Base-by-base conservation (phyloP, 129 eudicot species). In the Flaveria brownii region DNA sequence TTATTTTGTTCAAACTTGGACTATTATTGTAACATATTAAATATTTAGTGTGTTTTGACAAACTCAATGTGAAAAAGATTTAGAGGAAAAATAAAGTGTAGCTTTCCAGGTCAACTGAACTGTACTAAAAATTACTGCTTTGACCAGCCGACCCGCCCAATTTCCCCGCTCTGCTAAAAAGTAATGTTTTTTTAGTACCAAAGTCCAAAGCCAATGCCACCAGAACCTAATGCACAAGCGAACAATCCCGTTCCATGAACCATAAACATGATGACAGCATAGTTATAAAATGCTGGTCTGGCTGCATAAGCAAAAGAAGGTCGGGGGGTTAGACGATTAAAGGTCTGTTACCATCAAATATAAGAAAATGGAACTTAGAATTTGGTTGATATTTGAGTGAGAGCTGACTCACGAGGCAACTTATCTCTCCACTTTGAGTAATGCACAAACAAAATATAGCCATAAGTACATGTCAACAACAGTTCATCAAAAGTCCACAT, bases 351-450 rank as follows among this genome's bases (percentile, higher is more conserved):
- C 16, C 4, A 52, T 26, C 41, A 67, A 9, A 52, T 12, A 2
- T 25, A 65, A 17, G 22, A 61, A 30, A 46, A 55, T 54, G n/a
- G 14, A 45, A 46, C 15, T 45, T 17, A 1, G 23, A 23, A 20
- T 0, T 10, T 28, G 71, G 26, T 55, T 15, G 30, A 18, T n/a
- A 22, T 43, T 66, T 42, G 41, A 54, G 67, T 41, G 73, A 36
- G 23, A 36, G 23, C 25, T n/a, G 23, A 90, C 92, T 87, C 75
- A 90, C 93, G 89, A 23, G 97, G 97, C 77, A 91, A 78, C 89
- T 86, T 88, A 30, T 86, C 94, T 81, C 84, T 88, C 97, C 97
- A 91, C 83, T 91, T 91, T 46, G 97, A 86, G 80, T 86, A 83
- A 82, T 91, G 91, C 74, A 88, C 92, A 83, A 88, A 91, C 50